Base-by-base conservation (phyloP, 2,329 filamentous ascomycete species). In the Atkinsonella hypoxylon region DNA sequence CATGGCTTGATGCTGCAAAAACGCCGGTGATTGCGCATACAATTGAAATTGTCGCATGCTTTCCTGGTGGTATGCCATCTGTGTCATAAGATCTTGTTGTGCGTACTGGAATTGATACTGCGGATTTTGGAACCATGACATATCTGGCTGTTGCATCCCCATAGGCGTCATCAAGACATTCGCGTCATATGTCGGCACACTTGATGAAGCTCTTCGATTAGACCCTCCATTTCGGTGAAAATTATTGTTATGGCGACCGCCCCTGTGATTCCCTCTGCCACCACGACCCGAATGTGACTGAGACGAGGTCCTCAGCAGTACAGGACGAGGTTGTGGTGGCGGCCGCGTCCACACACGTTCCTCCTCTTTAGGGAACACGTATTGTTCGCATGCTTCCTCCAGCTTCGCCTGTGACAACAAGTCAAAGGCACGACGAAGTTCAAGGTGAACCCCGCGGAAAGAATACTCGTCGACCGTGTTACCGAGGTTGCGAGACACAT, bases 401-500 rank as follows among this genome's bases (percentile, higher is more conserved):
- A 98, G 74, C 59, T 93, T 88, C 20, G 82, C 87, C 48, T 86
- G 78, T 1, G 86, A 81, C 17, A 96, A 79, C 50, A 89, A 69
- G 52, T 89, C 85, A 63, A 95, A 97, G 1, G 93, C 93, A 57
- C 89, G 79, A 54, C 93, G 82, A 47, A 98, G 73, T 68, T 98
- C 93, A 57, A 89, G 68, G 64, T 98, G 93, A 31, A 98, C 78
- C 1, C 93, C 93, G 47, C 86, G 81, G 68, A 95, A 96, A 0
- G 93, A 91, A 42, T 87, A 94, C 64, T 95, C 90, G 63, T 98
- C 93, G 9, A 89, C 93, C 2, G 93, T 97, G 60, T 98, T 98
- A 41, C 90, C 93, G 44, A 98, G 74, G 64, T 98, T 98, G 41
- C 93, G 81, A 36, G 78, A 77, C 4, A 78, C 85, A 61, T 95